Base-by-base conservation (phyloP, 352 stramenopile species). In the Pythium phragmitis region DNA sequence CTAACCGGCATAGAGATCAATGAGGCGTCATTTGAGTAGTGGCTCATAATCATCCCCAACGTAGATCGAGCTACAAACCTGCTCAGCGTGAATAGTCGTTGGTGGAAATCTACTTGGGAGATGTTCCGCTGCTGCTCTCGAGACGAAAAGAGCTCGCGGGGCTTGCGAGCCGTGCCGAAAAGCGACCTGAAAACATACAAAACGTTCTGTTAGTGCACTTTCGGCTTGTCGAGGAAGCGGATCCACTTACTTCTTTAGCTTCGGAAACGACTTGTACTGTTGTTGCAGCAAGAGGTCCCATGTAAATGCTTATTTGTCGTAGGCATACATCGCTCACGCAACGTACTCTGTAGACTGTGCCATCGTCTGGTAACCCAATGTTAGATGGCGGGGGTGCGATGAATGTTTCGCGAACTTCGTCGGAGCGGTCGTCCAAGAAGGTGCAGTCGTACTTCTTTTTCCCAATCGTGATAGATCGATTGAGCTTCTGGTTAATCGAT, bases 401-500 rank as follows among this genome's bases (percentile, higher is more conserved):
- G 62, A 91, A 94, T 8, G 85, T 94, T 65, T 92, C 85, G 56
- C 87, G 78, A 59, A 94, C 86, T 9, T 87, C 78, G 52, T 94
- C 82, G 0, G 80, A 80, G 7, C 69, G 74, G 56, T 92, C 80
- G 21, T 91, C 83, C n/a, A 94, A 66, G 61, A 94, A 94, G 49
- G 75, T 86, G 66, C 82, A 90, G 60, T 94, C 83, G 54, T 87
- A 83, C 63, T 94, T 94, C 69, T 90, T 91, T 60, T 91, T 93
- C 4, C 81, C 80, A 36, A 92, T 80, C 9, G 71, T 79, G 37
- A 88, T 63, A 12, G 80, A 91, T 5, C 85, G 82, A 55, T 94
- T 94, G 47, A 92, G 80, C 63, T 94, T 94, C 59, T 91, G 82
- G 55, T 88, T 91, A 61, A 94, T 94, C 9, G 85, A 92, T 62